Conservation (phyloP, 2,329 filamentous ascomycete genomes). For the Neonectria neomacrospora region DNA sequence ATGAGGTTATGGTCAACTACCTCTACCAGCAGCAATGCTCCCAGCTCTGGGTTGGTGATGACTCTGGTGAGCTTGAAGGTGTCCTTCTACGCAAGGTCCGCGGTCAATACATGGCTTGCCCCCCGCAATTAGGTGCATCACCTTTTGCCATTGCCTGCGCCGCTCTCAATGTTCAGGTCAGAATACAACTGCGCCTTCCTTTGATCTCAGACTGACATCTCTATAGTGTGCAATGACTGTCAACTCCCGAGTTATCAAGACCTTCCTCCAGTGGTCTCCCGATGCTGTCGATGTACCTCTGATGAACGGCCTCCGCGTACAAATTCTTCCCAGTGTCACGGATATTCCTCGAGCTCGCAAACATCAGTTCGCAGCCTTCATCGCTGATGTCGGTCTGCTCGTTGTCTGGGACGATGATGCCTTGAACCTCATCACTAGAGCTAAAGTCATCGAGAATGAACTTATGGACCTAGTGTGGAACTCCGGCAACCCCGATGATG, state of each 20-base stretch:
- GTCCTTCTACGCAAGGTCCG: slow-evolving; percentile 75
- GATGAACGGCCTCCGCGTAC: slow-evolving; percentile 79
- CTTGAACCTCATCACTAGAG: slow-evolving; percentile 74
- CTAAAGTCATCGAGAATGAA: slow-evolving; percentile 78
- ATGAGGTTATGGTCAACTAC: slow-evolving; percentile 87
- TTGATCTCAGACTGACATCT: slow-evolving; percentile 4
- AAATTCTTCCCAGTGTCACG: slow-evolving; percentile 77
- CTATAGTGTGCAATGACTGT: slow-evolving; percentile 81
- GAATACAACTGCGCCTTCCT: slow-evolving; percentile 31
- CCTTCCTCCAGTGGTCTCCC: slow-evolving; percentile 78
- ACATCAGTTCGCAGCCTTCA: slow-evolving; percentile 83
- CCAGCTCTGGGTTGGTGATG: slow-evolving; percentile 78
- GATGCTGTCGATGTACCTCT: slow-evolving; percentile 80
- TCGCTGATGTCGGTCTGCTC: slow-evolving; percentile 75
- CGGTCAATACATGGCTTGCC: slow-evolving; percentile 79
- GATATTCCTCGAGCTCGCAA: slow-evolving; percentile 78
- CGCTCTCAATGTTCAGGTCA: slow-evolving; percentile 77
- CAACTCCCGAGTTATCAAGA: slow-evolving; percentile 82
- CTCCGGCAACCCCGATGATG: slow-evolving; percentile 65
- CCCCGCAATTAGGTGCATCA: slow-evolving; percentile 71
- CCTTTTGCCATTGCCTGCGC: slow-evolving; percentile 72
- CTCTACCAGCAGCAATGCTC: slow-evolving; percentile 83
- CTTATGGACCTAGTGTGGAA: slow-evolving; percentile 83
- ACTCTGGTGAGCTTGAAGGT: slow-evolving; percentile 75
- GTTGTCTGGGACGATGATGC: slow-evolving; percentile 88